Base-by-base conservation (phyloP, 139 green algal genomes). In the Astrephomene gubernaculifera region DNA sequence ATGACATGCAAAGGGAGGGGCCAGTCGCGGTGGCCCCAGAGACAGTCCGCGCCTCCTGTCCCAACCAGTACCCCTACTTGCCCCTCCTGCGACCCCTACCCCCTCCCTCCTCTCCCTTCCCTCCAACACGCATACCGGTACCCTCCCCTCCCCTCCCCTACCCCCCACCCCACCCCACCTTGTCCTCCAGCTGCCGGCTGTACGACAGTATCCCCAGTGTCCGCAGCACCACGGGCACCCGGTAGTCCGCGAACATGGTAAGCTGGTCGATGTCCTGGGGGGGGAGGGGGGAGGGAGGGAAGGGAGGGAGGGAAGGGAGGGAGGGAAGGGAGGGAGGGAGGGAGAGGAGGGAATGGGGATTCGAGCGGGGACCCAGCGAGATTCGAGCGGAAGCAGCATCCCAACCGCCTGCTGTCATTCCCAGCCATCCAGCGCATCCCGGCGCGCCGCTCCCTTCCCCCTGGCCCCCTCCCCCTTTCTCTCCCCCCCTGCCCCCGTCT, bases 161-260 rank as follows among this genome's bases (percentile, higher is more conserved):
- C 49, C 49, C 49, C 49, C 49, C 17, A 17, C 24, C 57, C 19
- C 21, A n/a, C 27, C 83, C 35, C 25, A 95, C 91, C 67, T 82
- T 81, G 17, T 35, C 33, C 0, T 84, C 80, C 52, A 96, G 74
- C 0, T 86, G 35, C 2, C 79, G 27, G 39, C 75, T 76, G 81
- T 96, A 96, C 27, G 87, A 7, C 33, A 98, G 82, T 14, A 98
- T 82, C 0, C 90, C 94, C 81, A 97, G 72, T 68, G 92, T 65
- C 22, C 88, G 72, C 68, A 98, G 90, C 52, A 95, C 90, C 17
- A 94, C 93, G 5, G 95, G 95, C 61, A 98, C 94, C 4, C 49
- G 38, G 86, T 98, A 98, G 85, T 98, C 96, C 29, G 96, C 94
- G 92, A 99, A 99, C 95, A 98, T 99, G 53, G 97, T 99, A 10